Evolutionary conservation across 768 basidiomycete species (phyloP).

Genomic region (Leccinum truebloodii): DNA sequence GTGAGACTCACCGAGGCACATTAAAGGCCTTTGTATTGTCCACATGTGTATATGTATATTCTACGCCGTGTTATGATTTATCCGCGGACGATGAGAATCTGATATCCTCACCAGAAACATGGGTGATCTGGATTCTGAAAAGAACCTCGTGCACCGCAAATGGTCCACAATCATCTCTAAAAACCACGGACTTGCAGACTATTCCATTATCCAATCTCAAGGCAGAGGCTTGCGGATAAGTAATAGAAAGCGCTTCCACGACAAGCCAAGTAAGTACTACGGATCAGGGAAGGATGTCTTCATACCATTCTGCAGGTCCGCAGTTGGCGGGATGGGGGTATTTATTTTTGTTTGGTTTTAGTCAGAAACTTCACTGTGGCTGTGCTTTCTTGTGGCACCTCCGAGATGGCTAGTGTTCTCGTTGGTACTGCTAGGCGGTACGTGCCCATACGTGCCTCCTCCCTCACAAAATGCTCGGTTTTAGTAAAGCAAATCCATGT

Average conservation of each 20-base stretch:
- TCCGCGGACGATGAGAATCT: neutral
- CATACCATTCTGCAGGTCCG: neutral
- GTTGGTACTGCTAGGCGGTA: slow-evolving; percentile 14
- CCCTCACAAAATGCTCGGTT: slow-evolving; percentile 7
- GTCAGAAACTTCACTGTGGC: neutral
- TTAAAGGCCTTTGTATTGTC: neutral
- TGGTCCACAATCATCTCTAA: neutral
- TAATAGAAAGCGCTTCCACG: neutral
- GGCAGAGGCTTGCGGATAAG: neutral
- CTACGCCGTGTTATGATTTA: neutral
- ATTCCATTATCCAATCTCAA: neutral
- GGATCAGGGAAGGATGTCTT: neutral
- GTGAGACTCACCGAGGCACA: neutral
- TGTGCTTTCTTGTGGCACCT: neutral
- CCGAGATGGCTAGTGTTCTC: slow-evolving; percentile 20
- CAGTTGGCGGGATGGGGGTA: too few species aligned
- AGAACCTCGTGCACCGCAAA: neutral
- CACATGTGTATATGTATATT: neutral
- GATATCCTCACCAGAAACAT: slow-evolving; percentile 1
- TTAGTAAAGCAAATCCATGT: slow-evolving; percentile 18
- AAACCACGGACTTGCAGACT: neutral
- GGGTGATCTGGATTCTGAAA: neutral
- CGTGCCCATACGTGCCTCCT: slow-evolving; percentile 1
- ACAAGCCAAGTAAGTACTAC: neutral
- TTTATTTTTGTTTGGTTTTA: slow-evolving; percentile 16